Conservation (phyloP, 2,329 filamentous ascomycete species). For the Chrysosporium queenslandicum region DNA sequence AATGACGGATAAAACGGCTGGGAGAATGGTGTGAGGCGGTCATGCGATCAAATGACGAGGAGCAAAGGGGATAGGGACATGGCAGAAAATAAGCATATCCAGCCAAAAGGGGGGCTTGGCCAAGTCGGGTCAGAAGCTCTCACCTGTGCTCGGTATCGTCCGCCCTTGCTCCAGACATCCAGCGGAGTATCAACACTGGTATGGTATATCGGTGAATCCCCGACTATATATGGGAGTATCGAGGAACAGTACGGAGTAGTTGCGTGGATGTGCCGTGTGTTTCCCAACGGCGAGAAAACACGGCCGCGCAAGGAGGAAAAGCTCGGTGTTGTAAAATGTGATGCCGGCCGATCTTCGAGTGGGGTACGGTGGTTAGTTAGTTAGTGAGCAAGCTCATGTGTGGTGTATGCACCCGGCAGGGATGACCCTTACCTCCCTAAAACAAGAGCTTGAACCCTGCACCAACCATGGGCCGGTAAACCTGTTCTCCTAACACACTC, state of each 20-base stretch:
- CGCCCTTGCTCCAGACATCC: too few species aligned
- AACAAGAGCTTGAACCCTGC: slow-evolving; percentile 3
- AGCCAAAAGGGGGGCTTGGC: slow-evolving; percentile 5
- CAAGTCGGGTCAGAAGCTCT: background rate
- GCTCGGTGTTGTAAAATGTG: too few species aligned
- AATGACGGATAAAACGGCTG: slow-evolving; percentile 3
- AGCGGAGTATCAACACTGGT: too few species aligned
- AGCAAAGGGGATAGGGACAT: too few species aligned
- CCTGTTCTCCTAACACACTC: background rate
- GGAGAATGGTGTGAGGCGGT: background rate
- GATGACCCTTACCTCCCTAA: background rate
- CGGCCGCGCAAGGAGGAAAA: background rate
- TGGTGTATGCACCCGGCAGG: too few species aligned
- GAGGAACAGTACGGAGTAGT: too few species aligned
- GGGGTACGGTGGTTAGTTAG: background rate
- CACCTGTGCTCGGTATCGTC: too few species aligned
- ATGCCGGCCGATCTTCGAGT: background rate
- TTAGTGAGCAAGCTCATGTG: background rate
- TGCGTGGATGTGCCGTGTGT: too few species aligned
- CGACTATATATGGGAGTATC: too few species aligned
- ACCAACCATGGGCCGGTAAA: background rate
- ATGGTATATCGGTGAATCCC: too few species aligned
- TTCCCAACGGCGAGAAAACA: background rate
- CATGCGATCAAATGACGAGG: slow-evolving; percentile 5
- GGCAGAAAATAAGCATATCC: too few species aligned